A percentile compares a stretch with the other conserved stretches of the same genome.
Evolutionary conservation across 192 early-diverging fungal genomes (phyloP).

Genomic region (Jimgerdemannia lactiflua): DNA sequence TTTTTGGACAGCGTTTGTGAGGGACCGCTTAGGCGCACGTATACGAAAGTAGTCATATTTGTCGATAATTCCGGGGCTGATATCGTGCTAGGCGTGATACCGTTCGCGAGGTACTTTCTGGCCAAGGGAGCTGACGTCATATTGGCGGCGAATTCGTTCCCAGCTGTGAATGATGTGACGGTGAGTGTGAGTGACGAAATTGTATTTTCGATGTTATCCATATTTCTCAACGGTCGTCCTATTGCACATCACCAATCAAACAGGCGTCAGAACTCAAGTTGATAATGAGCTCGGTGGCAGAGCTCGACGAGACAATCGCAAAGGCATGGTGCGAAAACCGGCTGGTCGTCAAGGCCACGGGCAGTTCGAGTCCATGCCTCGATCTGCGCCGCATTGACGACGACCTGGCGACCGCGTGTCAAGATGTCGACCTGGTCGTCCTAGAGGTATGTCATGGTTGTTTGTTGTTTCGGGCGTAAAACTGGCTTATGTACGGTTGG

Average conservation of each 20-base stretch:
- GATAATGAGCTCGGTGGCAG: conserved; percentile 40
- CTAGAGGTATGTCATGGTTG: conserved; percentile 41
- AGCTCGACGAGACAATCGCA: conserved; percentile 40
- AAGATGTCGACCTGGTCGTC: conserved; percentile 68
- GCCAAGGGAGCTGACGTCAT: conserved; percentile 53
- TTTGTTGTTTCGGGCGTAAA: no score
- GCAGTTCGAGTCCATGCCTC: conserved; percentile 69
- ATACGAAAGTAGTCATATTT: conserved; percentile 68
- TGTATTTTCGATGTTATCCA: no score
- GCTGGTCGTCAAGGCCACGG: conserved; percentile 62
- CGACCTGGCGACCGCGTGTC: conserved; percentile 45
- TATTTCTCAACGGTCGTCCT: no score
- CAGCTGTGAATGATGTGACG: conserved; percentile 83
- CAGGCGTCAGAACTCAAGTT: conserved; percentile 50
- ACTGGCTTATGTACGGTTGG: conserved; percentile 19
- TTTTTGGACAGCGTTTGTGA: conserved; percentile 30
- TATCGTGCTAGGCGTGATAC: conserved; percentile 74
- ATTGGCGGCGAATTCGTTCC: conserved; percentile 70
- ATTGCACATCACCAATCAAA: no score
- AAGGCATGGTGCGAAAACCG: conserved; percentile 19
- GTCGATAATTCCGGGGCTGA: conserved; percentile 85
- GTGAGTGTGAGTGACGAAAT: conserved; percentile 13
- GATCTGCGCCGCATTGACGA: conserved; percentile 65
- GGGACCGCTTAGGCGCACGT: conserved; percentile 29
- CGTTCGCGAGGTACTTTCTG: conserved; percentile 67